Evolutionary conservation across 2,329 filamentous ascomycete genomes (phyloP), one percentile per base, ranked within the genome.

Genomic region (Colletotrichum tofieldiae): DNA sequence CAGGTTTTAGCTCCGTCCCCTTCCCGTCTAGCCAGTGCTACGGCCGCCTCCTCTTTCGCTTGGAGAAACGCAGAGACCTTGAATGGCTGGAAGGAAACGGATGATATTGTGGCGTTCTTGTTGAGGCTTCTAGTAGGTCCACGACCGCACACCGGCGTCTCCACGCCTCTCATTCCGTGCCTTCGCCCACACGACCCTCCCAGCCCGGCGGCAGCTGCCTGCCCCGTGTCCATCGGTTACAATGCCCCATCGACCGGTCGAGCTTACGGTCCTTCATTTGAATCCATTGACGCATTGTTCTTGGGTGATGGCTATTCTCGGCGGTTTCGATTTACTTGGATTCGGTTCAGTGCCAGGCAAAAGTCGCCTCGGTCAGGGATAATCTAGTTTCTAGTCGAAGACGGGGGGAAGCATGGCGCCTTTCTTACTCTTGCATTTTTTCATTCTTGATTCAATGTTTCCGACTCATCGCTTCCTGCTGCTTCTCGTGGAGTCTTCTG

Each of bases 1-100:
- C 72, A 73, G 52, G 72, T 58, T 61, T 67, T 67, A 29, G 68
- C 63, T 67, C 58, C 68, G 56, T 37, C 23, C 69, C 56, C 41
- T 59, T 39, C 39, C 63, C 62, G 35, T 29, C 29, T 26, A 18
- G 23, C 23, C 49, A 47, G 62, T 58, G 68, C 65, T 35, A 58
- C 64, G 60, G 26, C 32, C 60, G 26, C 20, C 35, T 14, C 55
- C 56, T 60, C 56, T 45, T 14, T 62, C 59, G 59, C 59, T 47
- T 62, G 20, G 32, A 16, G 45, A 62, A n/a, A 11, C 12, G 6
- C 26, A 32, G 49, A 16, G 26, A 12, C 5, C 54, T 39, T 56
- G 52, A 39, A 56, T 59, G 39, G 23, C 32, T 32, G 5, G 41
- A 52, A 45, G 26, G 67, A 29, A 39, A 32, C 67, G 45, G 45